A percentile compares a stretch with the other conserved stretches of the same genome.
These are phyloP conservation scores for Aotearoamyces nothofagi DNA, from an alignment of 2,329 filamentous ascomycete genomes.

Conservation along the genomic window DNA sequence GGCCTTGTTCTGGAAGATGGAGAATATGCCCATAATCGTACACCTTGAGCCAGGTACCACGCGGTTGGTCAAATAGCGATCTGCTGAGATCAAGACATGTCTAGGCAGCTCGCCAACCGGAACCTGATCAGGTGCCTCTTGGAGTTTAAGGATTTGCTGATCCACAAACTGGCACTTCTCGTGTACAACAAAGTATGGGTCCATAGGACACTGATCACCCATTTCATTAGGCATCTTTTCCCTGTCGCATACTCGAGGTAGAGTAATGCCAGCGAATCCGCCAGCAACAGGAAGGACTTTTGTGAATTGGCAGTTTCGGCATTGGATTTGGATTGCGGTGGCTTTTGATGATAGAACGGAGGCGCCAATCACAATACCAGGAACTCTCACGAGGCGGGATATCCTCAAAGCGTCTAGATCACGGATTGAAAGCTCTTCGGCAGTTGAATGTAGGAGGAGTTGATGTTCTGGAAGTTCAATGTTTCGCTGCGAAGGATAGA, in stretches of 20 bases:
- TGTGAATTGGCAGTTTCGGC: slow-evolving; percentile 66
- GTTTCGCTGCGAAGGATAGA: slow-evolving; percentile 61
- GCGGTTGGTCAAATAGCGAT: slow-evolving; percentile 86
- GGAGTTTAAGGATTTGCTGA: slow-evolving; percentile 94
- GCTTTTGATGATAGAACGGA: slow-evolving; percentile 96
- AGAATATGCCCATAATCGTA: slow-evolving; percentile 93
- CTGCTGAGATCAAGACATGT: slow-evolving; percentile 92
- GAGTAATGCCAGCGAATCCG: slow-evolving; percentile 74
- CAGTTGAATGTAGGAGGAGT: slow-evolving; percentile 83
- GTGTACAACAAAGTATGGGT: slow-evolving; percentile 91
- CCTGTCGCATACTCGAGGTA: slow-evolving; percentile 67
- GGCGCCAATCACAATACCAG: slow-evolving; percentile 93
- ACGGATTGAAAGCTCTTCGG: slow-evolving; percentile 81
- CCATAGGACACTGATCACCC: slow-evolving; percentile 67
- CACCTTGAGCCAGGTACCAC: slow-evolving; percentile 92
- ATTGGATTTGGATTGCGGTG: slow-evolving; percentile 72
- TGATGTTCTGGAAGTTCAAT: slow-evolving; percentile 74
- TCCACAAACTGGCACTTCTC: slow-evolving; percentile 92
- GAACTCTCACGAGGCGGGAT: slow-evolving; percentile 86
- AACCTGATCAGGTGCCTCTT: slow-evolving; percentile 94
- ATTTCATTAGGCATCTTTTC: slow-evolving; percentile 47
- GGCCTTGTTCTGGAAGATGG: slow-evolving; percentile 89
- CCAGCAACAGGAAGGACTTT: slow-evolving; percentile 60
- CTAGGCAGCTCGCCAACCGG: slow-evolving; percentile 90
- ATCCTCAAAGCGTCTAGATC: slow-evolving; percentile 89